Evolutionary conservation across 345 rosid species (phyloP), one percentile per base, ranked within the genome.

Genomic region (Erodium maritimum): DNA sequence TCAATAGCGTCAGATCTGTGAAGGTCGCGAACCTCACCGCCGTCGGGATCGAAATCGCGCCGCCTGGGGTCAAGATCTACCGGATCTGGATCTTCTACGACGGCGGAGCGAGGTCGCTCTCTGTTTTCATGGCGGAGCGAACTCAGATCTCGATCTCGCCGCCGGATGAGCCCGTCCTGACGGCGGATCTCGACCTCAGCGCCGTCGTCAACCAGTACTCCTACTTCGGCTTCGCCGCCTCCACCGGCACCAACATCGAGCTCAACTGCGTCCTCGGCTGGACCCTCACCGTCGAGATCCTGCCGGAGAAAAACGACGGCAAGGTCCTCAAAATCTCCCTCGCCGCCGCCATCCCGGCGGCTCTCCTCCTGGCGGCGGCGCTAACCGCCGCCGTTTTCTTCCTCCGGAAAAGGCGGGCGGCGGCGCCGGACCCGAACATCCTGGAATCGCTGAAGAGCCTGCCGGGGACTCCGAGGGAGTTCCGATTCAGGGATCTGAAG

Each of bases 391-490:
- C 67, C 62, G 61, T 6, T 10, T 57, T 48, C 56, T 71, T 33
- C 50, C 1, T 60, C 65, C 50, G 54, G 52, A 70, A 42, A 61
- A 70, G 21, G 65, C 55, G 73, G 58, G 62, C 51, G 56, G 66
- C 59, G 12, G 48, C 54, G 34, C 56, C 67, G 17, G 73, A 72
- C 33, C 75, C 74, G 17, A 74, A 71, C 16, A 59, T 82, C 21
- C 12, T 62, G 23, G 82, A 77, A 11, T 75, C 85, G 2, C 68
- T 85, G 1, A 76, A 78, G 75, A 74, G 79, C 34, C 70, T 82
- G 14, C 83, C 82, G 0, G 77, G 81, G 19, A 71, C 75, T 48
- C 82, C 80, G 1, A 76, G 72, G 74, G 82, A 80, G 66, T 82
- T 82, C 60, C 12, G 24, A 7, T 80, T 72, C 53, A 61, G 57